Base-by-base conservation (phyloP, 1,284 basidiomycete species). In the Athelia psychrophila region DNA sequence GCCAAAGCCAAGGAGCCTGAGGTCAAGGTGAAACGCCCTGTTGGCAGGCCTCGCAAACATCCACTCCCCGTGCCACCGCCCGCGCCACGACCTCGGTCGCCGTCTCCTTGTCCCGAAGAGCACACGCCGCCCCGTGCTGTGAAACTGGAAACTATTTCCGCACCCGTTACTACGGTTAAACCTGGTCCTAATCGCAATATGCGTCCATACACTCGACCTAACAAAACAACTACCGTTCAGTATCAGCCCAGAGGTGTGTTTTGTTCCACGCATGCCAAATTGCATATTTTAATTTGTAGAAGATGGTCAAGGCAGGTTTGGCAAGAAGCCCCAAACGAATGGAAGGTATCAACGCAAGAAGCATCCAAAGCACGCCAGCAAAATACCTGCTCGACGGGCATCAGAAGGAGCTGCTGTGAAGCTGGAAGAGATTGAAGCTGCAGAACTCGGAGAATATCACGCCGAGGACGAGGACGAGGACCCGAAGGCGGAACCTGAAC, bases 311-410 rank as follows among this genome's bases (percentile, higher is more conserved):
- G 38, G 38, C n/a, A 42, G 38, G 38, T 42, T 42, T 42, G 38
- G 38, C 9, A 42, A n/a, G n/a, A 42, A 42, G 38, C n/a, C 38
- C 9, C 70, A 71, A 19, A 75, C 72, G 9, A 83, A 86, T 53
- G 83, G 83, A 56, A 64, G 71, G 61, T 70, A 65, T 56, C 60
- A 71, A 61, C 68, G 76, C 57, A 74, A 68, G 60, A 70, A 70
- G 52, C 56, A 68, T 50, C 52, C 58, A 48, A 54, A 58, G 18
- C 60, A 55, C 44, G 54, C 53, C 58, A 52, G 63, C 58, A 51
- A 67, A 55, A 51, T 74, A 23, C 73, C 76, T 10, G 66, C 69
- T 0, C 70, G 76, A 58, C 67, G 72, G 53, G 70, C 72, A 33
- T 64, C 70, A 53, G 71, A 70, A 51, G 71, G 73, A 50, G 68